Evolutionary conservation across 371 early-diverging fungal genomes (phyloP).

Genomic region (Funneliformis caledonium): DNA sequence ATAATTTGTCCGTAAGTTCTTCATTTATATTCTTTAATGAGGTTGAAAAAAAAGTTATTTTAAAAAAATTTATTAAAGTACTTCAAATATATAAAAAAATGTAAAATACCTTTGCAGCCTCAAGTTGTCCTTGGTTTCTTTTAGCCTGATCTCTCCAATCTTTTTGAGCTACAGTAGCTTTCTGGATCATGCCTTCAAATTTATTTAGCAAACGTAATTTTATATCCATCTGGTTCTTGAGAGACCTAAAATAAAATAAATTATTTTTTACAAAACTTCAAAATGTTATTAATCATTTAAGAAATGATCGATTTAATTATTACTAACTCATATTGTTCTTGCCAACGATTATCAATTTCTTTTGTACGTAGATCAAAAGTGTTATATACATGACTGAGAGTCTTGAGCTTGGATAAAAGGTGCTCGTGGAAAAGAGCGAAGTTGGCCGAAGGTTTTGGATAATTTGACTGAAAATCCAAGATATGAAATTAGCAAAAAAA

Average conservation of each 20-base stretch:
- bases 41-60: background rate
- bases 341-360: slow-evolving; percentile 43
- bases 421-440: slow-evolving; percentile 47
- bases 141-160: slow-evolving; percentile 30
- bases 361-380: slow-evolving; percentile 48
- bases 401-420: slow-evolving; percentile 44
- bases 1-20: slow-evolving; percentile 14
- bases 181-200: slow-evolving; percentile 8
- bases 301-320: background rate
- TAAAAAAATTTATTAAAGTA: background rate
- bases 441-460: slow-evolving; percentile 49
- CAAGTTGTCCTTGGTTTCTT: slow-evolving; percentile 19
- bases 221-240: slow-evolving; percentile 29
- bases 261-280: background rate
- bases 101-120: slow-evolving; percentile 7
- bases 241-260: background rate
- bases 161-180: background rate
- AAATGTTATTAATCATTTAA: background rate
- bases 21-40: background rate
- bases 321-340: slow-evolving; percentile 35
- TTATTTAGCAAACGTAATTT: slow-evolving; percentile 21
- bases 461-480: background rate
- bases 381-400: slow-evolving; percentile 44
- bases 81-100: background rate
- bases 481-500: background rate